phyloP scores from a whole-genome alignment of 176 grass and related monocot genomes.

The Ampelocalamus luodianensis region DNA sequence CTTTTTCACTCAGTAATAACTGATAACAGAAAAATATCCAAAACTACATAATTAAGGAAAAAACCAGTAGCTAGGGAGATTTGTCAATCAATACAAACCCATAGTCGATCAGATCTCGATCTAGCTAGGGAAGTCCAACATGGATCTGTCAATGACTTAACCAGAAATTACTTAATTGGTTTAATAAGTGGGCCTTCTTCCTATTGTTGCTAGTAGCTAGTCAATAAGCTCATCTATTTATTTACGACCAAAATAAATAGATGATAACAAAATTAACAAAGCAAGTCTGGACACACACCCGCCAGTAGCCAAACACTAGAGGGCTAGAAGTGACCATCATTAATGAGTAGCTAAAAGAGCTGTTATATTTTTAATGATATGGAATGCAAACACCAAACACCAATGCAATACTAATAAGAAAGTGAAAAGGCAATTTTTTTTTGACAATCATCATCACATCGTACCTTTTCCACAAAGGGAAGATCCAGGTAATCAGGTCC shows the following conservation, averaged over 20 bases:
- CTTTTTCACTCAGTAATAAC: conserved; percentile 4
- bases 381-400: neutral
- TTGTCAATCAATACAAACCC: neutral
- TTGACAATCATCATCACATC: conserved; percentile 12
- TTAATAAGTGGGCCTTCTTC: neutral
- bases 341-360: conserved; percentile 1
- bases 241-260: conserved; percentile 11
- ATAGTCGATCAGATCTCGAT: neutral
- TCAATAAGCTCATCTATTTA: conserved; percentile 25
- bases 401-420: conserved; percentile 8
- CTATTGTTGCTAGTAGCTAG: neutral
- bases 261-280: neutral
- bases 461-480: conserved; percentile 98
- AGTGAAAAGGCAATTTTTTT: no score
- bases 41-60: neutral
- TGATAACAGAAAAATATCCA: neutral
- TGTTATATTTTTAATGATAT: neutral
- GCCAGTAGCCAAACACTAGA: neutral
- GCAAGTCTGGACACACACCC: neutral
- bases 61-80: no score
- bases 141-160: neutral
- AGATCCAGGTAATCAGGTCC: conserved; percentile 97
- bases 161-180: neutral
- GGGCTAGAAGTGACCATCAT: neutral
- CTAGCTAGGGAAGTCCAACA: neutral